Evolutionary conservation across 2,329 filamentous ascomycete species (phyloP).

Genomic region (Aspergillus sp.): DNA sequence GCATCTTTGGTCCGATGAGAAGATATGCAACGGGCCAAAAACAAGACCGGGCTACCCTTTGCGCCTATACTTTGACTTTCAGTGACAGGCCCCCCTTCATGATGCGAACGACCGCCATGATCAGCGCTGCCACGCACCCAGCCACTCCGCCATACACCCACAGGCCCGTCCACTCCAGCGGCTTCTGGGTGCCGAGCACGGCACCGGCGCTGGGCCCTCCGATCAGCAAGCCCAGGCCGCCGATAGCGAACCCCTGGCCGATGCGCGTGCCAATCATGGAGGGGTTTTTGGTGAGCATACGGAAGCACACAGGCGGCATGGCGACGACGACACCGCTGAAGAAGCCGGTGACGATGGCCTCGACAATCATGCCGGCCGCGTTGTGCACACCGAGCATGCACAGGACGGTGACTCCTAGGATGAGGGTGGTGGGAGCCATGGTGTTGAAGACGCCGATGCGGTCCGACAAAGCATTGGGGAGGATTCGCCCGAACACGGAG

Average conservation of each 20-base stretch:
- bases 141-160: slow-evolving; percentile 9
- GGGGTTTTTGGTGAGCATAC: slow-evolving; percentile 34
- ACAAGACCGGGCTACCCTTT: too few species aligned
- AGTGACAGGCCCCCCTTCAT: too few species aligned
- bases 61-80: too few species aligned
- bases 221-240: slow-evolving; percentile 23
- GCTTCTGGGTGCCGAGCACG: slow-evolving; percentile 16
- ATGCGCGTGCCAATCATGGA: slow-evolving; percentile 35
- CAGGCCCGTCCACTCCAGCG: slow-evolving; percentile 2
- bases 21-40: too few species aligned
- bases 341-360: slow-evolving; percentile 36
- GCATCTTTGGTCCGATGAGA: too few species aligned
- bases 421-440: slow-evolving; percentile 21
- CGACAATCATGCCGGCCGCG: slow-evolving; percentile 29
- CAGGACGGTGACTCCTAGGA: slow-evolving; percentile 31
- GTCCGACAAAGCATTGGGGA: slow-evolving; percentile 52
- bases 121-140: slow-evolving; percentile 2
- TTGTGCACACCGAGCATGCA: slow-evolving; percentile 31
- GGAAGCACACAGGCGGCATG: slow-evolving; percentile 34
- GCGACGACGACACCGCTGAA: slow-evolving; percentile 39
- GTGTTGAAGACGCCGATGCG: slow-evolving; percentile 50
- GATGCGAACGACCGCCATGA: not conserved
- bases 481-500: slow-evolving; percentile 49
- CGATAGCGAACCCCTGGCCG: slow-evolving; percentile 30
- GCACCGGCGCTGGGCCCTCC: slow-evolving; percentile 30